Conservation (phyloP, 257 asterid genomes). For the Nicotiana attenuata region DNA sequence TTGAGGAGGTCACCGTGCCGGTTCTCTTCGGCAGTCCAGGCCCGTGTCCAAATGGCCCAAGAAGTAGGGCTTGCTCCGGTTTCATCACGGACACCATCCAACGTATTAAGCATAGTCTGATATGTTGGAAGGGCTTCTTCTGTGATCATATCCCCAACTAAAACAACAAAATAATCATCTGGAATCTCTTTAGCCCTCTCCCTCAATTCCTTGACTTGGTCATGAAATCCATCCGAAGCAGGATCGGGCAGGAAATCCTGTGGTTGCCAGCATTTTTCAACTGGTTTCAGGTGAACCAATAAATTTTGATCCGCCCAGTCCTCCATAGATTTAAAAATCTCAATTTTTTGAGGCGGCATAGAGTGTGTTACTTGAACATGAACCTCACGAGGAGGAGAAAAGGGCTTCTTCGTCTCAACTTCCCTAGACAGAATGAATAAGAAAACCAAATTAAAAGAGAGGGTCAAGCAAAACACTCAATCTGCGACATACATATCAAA, state of each 20-base stretch:
- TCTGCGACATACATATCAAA: neutral
- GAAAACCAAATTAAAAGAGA: neutral
- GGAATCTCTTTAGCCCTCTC: conserved; percentile 72
- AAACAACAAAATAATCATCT: conserved; percentile 69
- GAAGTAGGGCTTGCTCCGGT: conserved; percentile 82
- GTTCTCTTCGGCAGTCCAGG: conserved; percentile 89
- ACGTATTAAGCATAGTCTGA: conserved; percentile 78
- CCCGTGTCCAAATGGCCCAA: conserved; percentile 88
- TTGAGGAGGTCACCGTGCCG: conserved; percentile 85
- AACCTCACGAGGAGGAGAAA: conserved; percentile 57
- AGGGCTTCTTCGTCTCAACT: conserved; percentile 49
- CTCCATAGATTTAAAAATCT: conserved; percentile 62
- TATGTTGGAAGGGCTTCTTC: conserved; percentile 92
- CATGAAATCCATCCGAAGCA: conserved; percentile 65
- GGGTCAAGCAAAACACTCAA: neutral
- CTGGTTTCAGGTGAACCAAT: conserved; percentile 65
- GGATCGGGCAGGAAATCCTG: conserved; percentile 89
- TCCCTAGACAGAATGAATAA: conserved; percentile 29
- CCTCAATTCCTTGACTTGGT: conserved; percentile 60
- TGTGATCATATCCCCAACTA: conserved; percentile 84
- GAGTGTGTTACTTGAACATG: conserved; percentile 79
- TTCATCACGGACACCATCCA: conserved; percentile 83
- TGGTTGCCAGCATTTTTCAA: conserved; percentile 86
- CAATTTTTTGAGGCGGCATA: conserved; percentile 69
- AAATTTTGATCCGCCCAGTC: conserved; percentile 64